Evolutionary conservation across 495 filamentous ascomycete species (phyloP), one percentile per base, ranked within the genome.

Genomic region (Ramalina peruviana): DNA sequence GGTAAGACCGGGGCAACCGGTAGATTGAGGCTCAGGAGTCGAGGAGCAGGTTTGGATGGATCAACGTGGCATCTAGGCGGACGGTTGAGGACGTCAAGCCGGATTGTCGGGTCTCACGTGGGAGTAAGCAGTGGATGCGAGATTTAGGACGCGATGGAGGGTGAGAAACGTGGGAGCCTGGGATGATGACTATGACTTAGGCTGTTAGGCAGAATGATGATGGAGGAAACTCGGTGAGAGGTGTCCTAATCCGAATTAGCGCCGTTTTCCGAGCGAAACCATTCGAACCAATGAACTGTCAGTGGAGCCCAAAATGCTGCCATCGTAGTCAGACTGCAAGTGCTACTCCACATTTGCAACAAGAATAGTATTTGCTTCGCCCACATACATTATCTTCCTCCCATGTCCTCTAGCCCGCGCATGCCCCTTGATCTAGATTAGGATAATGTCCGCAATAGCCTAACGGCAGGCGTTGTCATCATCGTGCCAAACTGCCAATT

Each of bases 151-250:
- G 38, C 9, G 40, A 41, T 41, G 40, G 40, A 19, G 40, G 40
- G 40, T 41, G 40, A 27, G 19, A 37, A 48, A 48, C 45, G 45
- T 48, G 45, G 45, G 45, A 48, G 45, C 45, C 23, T 48, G 45
- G 45, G 45, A 48, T 48, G 23, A 37, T 48, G 20, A 17, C 45
- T n/a, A n/a, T n/a, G n/a, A n/a, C n/a, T n/a, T n/a, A n/a, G n/a
- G n/a, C n/a, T n/a, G n/a, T 36, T 21, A 25, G 33, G 45, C 21
- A n/a, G 15, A 45, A 4, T 12, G 11, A 9, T 27, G 20, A 25
- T 45, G 17, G 30, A 33, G 30, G 12, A 33, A 2, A 11, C 5
- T 33, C 12, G 30, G 30, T 13, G 30, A 33, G 30, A 33, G 30
- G 9, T 6, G 12, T 33, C 7, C 30, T 7, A 6, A 33, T 33